Percentiles rank a stretch among this genome's conserved stretches.
These are phyloP conservation scores for Amniculicola lignicola DNA, from an alignment of 495 filamentous ascomycete genomes.

Conservation along the genomic window DNA sequence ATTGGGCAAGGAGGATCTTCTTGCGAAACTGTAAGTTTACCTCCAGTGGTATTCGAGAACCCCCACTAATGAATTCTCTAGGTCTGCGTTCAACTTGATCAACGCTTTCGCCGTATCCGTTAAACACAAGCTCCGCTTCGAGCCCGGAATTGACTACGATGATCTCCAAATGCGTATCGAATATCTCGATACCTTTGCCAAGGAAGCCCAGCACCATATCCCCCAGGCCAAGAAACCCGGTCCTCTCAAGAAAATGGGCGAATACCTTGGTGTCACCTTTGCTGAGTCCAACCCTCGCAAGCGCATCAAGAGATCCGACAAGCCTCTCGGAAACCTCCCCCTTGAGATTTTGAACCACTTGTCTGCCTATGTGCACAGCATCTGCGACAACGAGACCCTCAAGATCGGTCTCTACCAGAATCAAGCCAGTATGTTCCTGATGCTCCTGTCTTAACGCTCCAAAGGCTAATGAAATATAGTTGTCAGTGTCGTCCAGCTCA, in stretches of 20 bases:
- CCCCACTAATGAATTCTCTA: not conserved
- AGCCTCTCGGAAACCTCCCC: conserved; percentile 41
- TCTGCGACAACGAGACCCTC: conserved; percentile 54
- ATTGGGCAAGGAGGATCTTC: conserved; percentile 62
- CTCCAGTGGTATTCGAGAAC: not conserved
- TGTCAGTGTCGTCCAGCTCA: conserved; percentile 52
- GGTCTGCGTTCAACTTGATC: conserved; percentile 74
- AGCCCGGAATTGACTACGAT: conserved; percentile 74
- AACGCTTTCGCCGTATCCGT: conserved; percentile 74
- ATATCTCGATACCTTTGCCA: conserved; percentile 68
- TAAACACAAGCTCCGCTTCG: conserved; percentile 83
- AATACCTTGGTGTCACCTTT: conserved; percentile 37
- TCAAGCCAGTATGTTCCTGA: conserved; percentile 27
- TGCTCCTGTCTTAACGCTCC: not conserved
- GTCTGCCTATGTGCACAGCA: conserved; percentile 35
- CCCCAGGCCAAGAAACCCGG: conserved; percentile 42
- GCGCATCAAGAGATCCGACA: conserved; percentile 37
- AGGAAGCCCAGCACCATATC: conserved; percentile 57
- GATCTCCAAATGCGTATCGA: conserved; percentile 58
- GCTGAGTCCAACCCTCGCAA: conserved; percentile 38
- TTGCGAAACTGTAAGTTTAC: conserved; percentile 53
- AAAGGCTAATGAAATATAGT: conserved; percentile 12
- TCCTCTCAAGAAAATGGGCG: conserved; percentile 38
- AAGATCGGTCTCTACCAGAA: conserved; percentile 40
- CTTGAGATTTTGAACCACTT: conserved; percentile 39